Base-by-base conservation (phyloP, 2,329 filamentous ascomycete genomes). In the Leptographium flavum region DNA sequence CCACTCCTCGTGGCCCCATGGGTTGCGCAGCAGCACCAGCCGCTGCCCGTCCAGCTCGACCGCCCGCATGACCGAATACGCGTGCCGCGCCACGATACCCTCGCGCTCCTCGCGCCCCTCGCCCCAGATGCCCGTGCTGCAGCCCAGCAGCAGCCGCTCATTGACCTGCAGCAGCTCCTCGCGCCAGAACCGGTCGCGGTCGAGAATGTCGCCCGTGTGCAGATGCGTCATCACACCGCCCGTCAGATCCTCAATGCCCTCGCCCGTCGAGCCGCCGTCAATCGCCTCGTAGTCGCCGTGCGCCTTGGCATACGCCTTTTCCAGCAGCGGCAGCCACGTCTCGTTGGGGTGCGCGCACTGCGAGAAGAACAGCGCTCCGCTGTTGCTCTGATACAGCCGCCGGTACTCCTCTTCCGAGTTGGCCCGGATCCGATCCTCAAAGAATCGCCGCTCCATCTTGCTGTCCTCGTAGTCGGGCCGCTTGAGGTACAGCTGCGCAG, bases 101-200 rank as follows among this genome's bases (percentile, higher is more conserved):
- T 71, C 68, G 27, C 78, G 67, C 42, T 73, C 63, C 4, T 78
- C 77, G 46, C 77, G 79, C 2, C 77, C 77, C 28, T 70, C 69
- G 37, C 76, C 77, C 45, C 81, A 69, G 23, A 80, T 64, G 10
- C 80, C 81, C 0, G 74, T 76, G 0, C 70, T 74, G 54, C 79
- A 83, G n/a, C 81, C 80, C 53, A 85, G 85, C 8, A 86, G 63
- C 54, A 92, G 93, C 42, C 86, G 80, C 45, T 86, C 65, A 57
- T 93, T 92, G 47, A 87, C 84, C 50, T 82, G 79, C 61, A 80
- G 75, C 22, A 94, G 71, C 57, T 92, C 83, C 32, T 90, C 78
- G 1, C 72, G 75, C 87, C 87, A 94, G 58, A 94, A 93, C 21
- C 76, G 73, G 42, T 94, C 80, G 52, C 82, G 81, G 56, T 92